phyloP scores from a whole-genome alignment of 2,329 filamentous ascomycete genomes.

The Fusarium kyushuense region DNA sequence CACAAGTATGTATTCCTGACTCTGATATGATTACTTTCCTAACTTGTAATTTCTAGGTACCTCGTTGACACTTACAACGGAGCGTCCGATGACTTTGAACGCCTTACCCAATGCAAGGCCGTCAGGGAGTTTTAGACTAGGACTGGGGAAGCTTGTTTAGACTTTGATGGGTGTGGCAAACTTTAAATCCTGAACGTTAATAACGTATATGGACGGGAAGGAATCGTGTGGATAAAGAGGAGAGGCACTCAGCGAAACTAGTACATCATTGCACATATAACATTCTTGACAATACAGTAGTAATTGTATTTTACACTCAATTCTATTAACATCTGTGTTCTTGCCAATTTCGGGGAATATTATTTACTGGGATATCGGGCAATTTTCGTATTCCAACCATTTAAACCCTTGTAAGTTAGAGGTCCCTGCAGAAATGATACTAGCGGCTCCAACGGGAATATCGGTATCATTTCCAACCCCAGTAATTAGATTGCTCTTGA shows the following conservation, averaged over 20 bases:
- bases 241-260: fast-evolving
- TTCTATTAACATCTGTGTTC: fast-evolving
- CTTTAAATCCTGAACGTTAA: neutral
- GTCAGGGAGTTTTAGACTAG: neutral
- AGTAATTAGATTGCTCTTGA: no score
- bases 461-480: neutral
- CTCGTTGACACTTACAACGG: neutral
- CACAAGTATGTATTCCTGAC: neutral
- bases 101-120: neutral
- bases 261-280: neutral
- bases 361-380: fast-evolving
- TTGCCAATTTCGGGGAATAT: neutral
- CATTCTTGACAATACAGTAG: neutral
- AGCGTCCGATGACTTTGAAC: neutral
- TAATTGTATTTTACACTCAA: neutral
- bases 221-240: neutral
- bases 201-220: no score
- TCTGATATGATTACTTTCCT: neutral
- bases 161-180: no score
- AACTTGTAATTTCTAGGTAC: neutral
- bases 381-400: neutral
- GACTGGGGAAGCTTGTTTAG: no score
- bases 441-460: neutral
- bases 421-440: neutral
- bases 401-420: neutral